phyloP scores from a whole-genome alignment of 805 yeast genomes.

The Candida xyloterini region DNA sequence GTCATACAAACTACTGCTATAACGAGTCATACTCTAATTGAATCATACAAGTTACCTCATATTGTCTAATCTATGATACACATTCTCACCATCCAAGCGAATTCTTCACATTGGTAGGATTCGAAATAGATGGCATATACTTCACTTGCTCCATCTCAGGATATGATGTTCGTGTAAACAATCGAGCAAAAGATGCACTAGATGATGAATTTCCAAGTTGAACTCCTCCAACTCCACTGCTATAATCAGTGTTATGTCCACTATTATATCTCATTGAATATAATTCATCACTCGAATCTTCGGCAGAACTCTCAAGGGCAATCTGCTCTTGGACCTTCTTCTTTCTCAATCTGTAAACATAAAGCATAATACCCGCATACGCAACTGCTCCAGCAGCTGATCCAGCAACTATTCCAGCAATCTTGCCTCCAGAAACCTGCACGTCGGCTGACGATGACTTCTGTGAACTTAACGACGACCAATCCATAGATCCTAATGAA shows the following conservation, averaged over 20 bases:
- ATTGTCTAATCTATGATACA: constrained; percentile 7
- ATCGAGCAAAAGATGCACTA: constrained; percentile 15
- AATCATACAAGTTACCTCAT: too few species aligned
- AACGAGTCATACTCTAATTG: too few species aligned
- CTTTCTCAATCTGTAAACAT: constrained; percentile 46
- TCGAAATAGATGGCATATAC: constrained; percentile 50
- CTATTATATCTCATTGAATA: neutral
- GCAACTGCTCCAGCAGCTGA: constrained; percentile 72
- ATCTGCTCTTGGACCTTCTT: constrained; percentile 15
- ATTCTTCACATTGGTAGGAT: constrained; percentile 67
- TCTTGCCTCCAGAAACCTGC: constrained; percentile 31
- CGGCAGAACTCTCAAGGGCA: neutral
- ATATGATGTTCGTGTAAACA: constrained; percentile 14
- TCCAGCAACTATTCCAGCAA: constrained; percentile 81
- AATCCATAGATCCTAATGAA: constrained; percentile 29
- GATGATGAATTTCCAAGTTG: constrained; percentile 15
- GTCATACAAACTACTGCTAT: constrained; percentile 17
- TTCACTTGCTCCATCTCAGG: constrained; percentile 23
- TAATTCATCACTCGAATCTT: neutral
- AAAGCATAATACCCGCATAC: constrained; percentile 59
- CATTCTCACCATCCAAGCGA: constrained; percentile 66
- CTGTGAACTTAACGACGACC: constrained; percentile 26
- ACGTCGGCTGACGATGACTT: constrained; percentile 9
- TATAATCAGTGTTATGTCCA: constrained; percentile 5
- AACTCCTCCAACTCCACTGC: constrained; percentile 9